These are phyloP conservation scores for Favolaschia claudopus DNA, from an alignment of 768 basidiomycete genomes.

Conservation along the genomic window DNA sequence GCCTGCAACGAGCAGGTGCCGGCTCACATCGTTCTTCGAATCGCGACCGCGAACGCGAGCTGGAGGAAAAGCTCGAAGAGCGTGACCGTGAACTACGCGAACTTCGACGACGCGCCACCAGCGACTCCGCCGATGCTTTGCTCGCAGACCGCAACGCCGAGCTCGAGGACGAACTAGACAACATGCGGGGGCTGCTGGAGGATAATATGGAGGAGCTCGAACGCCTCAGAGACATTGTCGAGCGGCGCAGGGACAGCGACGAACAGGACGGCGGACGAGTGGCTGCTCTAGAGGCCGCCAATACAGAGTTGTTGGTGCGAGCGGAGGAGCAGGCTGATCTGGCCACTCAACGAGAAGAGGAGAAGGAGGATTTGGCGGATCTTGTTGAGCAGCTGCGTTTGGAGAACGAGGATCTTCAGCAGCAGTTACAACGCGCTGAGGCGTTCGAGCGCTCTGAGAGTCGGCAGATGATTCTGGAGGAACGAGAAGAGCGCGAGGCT, in stretches of 20 bases:
- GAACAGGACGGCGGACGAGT: slow-evolving; percentile 37
- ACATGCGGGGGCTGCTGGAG: slow-evolving; percentile 70
- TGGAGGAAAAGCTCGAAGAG: slow-evolving; percentile 80
- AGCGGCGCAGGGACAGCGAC: slow-evolving; percentile 53
- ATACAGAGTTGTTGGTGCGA: slow-evolving; percentile 64
- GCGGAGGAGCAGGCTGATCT: slow-evolving; percentile 68
- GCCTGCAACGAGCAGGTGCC: slow-evolving; percentile 61
- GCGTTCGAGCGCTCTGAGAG: slow-evolving; percentile 76
- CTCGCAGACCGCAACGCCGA: slow-evolving; percentile 70
- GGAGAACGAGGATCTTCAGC: slow-evolving; percentile 71
- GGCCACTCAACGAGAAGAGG: slow-evolving; percentile 67
- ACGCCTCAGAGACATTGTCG: slow-evolving; percentile 71
- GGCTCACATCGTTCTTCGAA: slow-evolving; percentile 46
- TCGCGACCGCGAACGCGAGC: slow-evolving; percentile 68
- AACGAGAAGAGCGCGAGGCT: slow-evolving; percentile 75
- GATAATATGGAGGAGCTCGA: slow-evolving; percentile 89
- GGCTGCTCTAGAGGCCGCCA: slow-evolving; percentile 67
- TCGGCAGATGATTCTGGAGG: slow-evolving; percentile 73
- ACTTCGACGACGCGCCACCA: slow-evolving; percentile 54
- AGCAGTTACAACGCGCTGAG: slow-evolving; percentile 64
- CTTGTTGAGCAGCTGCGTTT: slow-evolving; percentile 68
- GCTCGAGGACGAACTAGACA: slow-evolving; percentile 78
- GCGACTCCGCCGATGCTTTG: slow-evolving; percentile 55
- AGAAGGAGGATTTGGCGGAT: slow-evolving; percentile 75
- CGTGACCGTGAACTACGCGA: slow-evolving; percentile 75